Base-by-base conservation (phyloP, 805 yeast genomes). In the Millerozyma acaciae region DNA sequence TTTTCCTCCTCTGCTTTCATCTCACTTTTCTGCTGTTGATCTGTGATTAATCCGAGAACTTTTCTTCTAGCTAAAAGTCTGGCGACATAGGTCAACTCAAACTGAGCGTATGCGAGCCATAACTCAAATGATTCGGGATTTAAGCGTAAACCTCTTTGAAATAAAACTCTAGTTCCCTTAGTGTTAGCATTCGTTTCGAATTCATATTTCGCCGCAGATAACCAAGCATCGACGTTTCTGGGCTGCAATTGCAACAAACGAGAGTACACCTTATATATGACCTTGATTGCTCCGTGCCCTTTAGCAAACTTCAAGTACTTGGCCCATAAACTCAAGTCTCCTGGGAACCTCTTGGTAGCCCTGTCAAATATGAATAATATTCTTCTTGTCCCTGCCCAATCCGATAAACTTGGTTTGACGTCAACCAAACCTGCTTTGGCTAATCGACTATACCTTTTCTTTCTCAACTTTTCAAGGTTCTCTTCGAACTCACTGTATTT, bases 171-270 rank as follows among this genome's bases (percentile, higher is more conserved):
- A 15, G 97, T 89, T 28, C 95, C 89, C 51, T 82, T 79, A 28
- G 95, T 85, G 47, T 88, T 84, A 25, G 90, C 84, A 57, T 93
- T 87, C 18, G 75, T 75, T 47, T 90, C 96, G 49, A 85, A 81
- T 61, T 93, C 97, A 60, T 86, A 87, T 53, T 85, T 85, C 19
- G 97, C 96, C 16, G 96, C 97, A 49, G 86, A 76, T 26, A 93
- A 76, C 98, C 98, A 93, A 12, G 90, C 84, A 47, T 81, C 84
- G 2, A 87, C 75, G 51, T 89, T 84, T 26, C 84, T 74, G n/a
- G 98, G 97, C 54, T 93, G 97, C 42, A 88, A 62, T 57, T 81
- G 86, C 47, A 93, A 68, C 45, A 90, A 67, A 37, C 77, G 75
- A 5, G 89, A 80, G 56, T 88, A 86, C 6, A 86, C 78, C 43